These are phyloP conservation scores for Peronosclerospora sorghi DNA, from an alignment of 352 stramenopile genomes.

Conservation along the genomic window DNA sequence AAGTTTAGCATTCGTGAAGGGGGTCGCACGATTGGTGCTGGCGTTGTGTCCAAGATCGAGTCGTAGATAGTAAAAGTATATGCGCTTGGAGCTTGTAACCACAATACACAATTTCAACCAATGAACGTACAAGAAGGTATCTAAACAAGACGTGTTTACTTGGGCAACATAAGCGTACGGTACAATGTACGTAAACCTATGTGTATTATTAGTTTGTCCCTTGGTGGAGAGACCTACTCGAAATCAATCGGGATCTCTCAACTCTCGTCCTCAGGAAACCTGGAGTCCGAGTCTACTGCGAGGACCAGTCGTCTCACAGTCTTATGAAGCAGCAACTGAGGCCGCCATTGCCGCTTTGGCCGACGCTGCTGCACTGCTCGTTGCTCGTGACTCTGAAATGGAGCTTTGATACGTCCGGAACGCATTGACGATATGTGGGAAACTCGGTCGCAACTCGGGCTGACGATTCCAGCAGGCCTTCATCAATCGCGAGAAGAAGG, in stretches of 20 bases:
- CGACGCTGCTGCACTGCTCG: constrained; percentile 23
- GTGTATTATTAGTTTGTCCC: constrained; percentile 17
- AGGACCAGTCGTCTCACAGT: constrained; percentile 1
- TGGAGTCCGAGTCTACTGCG: constrained; percentile 7
- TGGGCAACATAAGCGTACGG: not conserved
- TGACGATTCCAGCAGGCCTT: constrained; percentile 68
- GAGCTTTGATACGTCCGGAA: constrained; percentile 46
- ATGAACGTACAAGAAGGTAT: no score
- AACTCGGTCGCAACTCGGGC: constrained; percentile 55
- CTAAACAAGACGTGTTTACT: no score
- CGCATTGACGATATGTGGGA: constrained; percentile 52
- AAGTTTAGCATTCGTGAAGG: constrained; percentile 95
- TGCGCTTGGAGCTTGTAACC: no score
- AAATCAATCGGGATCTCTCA: constrained; percentile 7
- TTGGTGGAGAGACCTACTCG: not conserved
- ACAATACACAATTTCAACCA: no score
- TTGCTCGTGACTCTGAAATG: constrained; percentile 35
- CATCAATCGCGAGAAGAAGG: constrained; percentile 67
- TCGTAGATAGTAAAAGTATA: constrained; percentile 31
- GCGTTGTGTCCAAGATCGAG: constrained; percentile 89
- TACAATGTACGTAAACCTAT: constrained; percentile 10
- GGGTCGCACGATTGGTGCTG: constrained; percentile 91
- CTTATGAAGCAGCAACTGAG: constrained; percentile 28
- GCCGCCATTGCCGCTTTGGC: constrained; percentile 33
- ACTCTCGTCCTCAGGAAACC: constrained; percentile 3